phyloP scores from a whole-genome alignment of 371 early-diverging fungal genomes.

The Apophysomyces elegans region DNA sequence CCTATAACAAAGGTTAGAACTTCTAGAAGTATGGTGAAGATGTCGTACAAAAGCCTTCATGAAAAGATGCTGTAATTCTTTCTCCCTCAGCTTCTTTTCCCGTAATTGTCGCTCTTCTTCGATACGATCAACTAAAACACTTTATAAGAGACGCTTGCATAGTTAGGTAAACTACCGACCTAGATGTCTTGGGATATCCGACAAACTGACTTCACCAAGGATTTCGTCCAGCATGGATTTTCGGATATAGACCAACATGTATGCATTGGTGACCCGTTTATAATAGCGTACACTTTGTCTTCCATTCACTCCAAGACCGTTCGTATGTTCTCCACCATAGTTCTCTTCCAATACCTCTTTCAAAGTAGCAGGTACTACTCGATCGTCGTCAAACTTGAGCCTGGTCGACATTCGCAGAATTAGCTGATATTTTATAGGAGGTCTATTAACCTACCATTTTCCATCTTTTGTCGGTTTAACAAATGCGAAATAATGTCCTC shows the following conservation, averaged over 20 bases:
- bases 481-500: constrained; percentile 98
- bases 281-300: constrained; percentile 34
- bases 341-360: constrained; percentile 96
- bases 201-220: constrained; percentile 63
- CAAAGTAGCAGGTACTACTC: constrained; percentile 84
- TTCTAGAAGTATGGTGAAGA: neutral
- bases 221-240: constrained; percentile 75
- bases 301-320: constrained; percentile 21
- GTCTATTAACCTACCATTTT: constrained; percentile 62
- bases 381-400: constrained; percentile 98
- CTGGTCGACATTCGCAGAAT: constrained; percentile 17
- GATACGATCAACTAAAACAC: constrained; percentile 35
- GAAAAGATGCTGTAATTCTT: constrained; percentile 71
- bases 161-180: constrained; percentile 39
- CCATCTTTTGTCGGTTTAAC: constrained; percentile 81
- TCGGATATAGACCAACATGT: constrained; percentile 96
- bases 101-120: constrained; percentile 58
- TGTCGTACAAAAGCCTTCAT: constrained; percentile 50
- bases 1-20: constrained; percentile 20
- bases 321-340: constrained; percentile 84
- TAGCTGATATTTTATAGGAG: neutral
- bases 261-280: constrained; percentile 93
- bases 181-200: constrained; percentile 86
- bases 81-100: constrained; percentile 63
- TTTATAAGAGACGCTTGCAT: neutral